phyloP scores from a whole-genome alignment of 257 asterid species.

The Lavandula angustifolia region DNA sequence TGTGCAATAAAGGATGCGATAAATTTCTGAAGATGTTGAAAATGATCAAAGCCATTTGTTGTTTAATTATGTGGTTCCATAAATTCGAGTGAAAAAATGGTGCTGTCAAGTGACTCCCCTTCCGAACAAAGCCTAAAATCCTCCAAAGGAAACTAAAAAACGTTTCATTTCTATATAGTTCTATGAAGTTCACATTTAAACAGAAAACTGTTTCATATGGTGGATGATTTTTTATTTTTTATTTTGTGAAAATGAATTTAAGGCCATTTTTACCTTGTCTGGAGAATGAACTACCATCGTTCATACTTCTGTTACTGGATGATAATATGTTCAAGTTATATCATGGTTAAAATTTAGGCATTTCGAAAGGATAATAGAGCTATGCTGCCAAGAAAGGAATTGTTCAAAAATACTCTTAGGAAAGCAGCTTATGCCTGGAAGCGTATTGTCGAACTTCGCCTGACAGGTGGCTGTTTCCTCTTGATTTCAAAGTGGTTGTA shows the following conservation, averaged over 20 bases:
- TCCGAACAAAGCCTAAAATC: constrained; percentile 16
- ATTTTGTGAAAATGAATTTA: background rate
- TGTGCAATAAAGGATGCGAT: background rate
- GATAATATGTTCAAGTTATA: constrained; percentile 4
- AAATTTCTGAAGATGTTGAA: background rate
- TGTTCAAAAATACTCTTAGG: constrained; percentile 89
- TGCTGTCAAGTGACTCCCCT: background rate
- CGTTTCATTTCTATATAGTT: background rate
- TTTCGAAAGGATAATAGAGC: constrained; percentile 84
- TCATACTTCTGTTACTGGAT: background rate
- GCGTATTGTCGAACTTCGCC: constrained; percentile 65
- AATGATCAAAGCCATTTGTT: background rate
- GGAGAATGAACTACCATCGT: background rate
- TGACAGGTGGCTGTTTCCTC: constrained; percentile 49
- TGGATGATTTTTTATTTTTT: constrained; percentile 10
- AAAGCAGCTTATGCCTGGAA: constrained; percentile 90
- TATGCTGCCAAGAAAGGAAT: constrained; percentile 79
- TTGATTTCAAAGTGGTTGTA: background rate
- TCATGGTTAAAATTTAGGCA: constrained; percentile 45
- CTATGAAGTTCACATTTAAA: background rate
- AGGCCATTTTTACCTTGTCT: constrained; percentile 12
- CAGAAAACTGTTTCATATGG: constrained; percentile 5
- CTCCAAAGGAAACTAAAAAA: background rate
- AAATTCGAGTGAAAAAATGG: background rate
- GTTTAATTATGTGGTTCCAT: background rate